Evolutionary conservation across 164 flowering plant genomes (phyloP), one percentile per base, ranked within the genome.

Genomic region (Echeveria elegans): DNA sequence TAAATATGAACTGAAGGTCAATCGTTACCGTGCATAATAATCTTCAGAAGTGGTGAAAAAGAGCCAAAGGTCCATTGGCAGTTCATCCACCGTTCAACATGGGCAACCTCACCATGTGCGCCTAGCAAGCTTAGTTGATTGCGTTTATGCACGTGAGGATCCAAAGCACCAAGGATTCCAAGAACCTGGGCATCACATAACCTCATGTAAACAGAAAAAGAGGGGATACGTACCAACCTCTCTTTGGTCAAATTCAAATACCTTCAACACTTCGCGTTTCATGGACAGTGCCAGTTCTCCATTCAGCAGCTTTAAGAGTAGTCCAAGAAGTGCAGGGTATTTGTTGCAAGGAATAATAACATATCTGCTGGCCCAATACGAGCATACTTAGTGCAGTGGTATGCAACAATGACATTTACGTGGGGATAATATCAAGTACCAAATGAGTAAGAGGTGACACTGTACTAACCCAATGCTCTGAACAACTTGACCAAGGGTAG

Each of bases 121-220:
- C 96, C 96, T 40, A 92, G 82, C 75, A 86, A 77, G 77, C 78
- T 79, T 72, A 68, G 86, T 60, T 89, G 99, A 74, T 89, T 95
- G 67, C 89, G 82, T 79, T 95, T 95, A 67, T 95, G 94, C 30
- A 70, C 82, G 76, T 92, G 96, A 64, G 99, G 97, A 82, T 95
- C 99, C 78, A 95, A 76, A 70, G 99, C 99, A 73, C 99, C 99
- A 88, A 95, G 88, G 67, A 95, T 95, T 12, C 99, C 99, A 69
- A 95, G 82, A 65, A 95, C 99, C 99, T 95, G 77, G 31, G 0
- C n/a, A 68, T 10, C 38, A 66, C 63, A 67, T n/a, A 45, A 72
- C 4, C 69, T 38, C 16, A 45, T 56, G 50, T 76, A 43, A n/a
- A 64, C 18, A 19, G 23, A 14, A 21, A 21, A 52, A 8, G 43